Conservation (phyloP, 2,329 filamentous ascomycete genomes). For the Paraphoma chrysanthemicola region DNA sequence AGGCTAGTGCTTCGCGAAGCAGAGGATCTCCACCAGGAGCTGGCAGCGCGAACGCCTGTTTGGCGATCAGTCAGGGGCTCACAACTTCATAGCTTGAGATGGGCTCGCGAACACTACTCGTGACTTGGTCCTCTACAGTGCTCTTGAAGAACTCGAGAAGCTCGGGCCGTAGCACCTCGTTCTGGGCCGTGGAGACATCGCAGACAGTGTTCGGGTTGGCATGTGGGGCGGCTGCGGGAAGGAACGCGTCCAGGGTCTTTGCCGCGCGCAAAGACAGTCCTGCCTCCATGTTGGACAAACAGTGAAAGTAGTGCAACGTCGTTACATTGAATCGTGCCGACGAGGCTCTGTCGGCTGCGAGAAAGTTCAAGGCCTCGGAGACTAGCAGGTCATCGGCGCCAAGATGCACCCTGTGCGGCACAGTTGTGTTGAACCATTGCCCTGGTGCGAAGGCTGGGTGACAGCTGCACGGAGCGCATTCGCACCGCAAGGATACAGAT, state of each 20-base stretch:
- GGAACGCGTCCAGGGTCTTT: slow-evolving; percentile 21
- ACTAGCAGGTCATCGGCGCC: slow-evolving; percentile 2
- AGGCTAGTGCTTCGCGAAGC: slow-evolving; percentile 29
- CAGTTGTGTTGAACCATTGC: slow-evolving; percentile 9
- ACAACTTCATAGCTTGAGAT: background rate
- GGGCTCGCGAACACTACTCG: slow-evolving; percentile 19
- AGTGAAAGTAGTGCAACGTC: background rate
- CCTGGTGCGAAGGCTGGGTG: background rate
- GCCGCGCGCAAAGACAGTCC: slow-evolving; percentile 35
- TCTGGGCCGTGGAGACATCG: slow-evolving; percentile 36
- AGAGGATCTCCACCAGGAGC: slow-evolving; percentile 22
- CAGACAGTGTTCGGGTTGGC: slow-evolving; percentile 19
- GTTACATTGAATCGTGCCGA: background rate
- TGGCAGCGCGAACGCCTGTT: slow-evolving; percentile 30
- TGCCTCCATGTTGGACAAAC: slow-evolving; percentile 23
- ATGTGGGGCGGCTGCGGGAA: slow-evolving; percentile 14
- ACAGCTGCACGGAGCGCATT: slow-evolving; percentile 3
- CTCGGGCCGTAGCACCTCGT: slow-evolving; percentile 34
- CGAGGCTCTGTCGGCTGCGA: background rate
- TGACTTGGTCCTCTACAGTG: slow-evolving; percentile 27
- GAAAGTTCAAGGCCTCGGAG: background rate
- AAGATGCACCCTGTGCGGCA: slow-evolving; percentile 13
- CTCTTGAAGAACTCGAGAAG: slow-evolving; percentile 38
- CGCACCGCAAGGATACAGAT: background rate
- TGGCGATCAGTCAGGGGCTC: background rate